These are phyloP conservation scores for Calendula officinalis DNA, from an alignment of 129 eudicot species.

Conservation along the genomic window DNA sequence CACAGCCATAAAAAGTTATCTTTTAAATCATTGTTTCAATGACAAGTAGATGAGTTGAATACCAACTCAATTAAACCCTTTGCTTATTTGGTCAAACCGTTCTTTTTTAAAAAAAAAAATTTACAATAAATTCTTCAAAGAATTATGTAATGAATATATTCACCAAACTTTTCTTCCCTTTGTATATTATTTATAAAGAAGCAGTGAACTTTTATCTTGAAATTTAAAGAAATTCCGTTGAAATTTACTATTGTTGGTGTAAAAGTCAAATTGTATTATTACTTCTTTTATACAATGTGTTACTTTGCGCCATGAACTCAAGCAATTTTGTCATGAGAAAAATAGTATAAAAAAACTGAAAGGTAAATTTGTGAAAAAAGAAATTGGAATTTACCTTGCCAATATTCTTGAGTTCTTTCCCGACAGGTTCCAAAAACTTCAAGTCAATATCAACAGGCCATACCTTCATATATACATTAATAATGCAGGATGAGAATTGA, in stretches of 20 bases:
- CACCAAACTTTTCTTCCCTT: not conserved
- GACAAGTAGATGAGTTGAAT: conserved; percentile 5
- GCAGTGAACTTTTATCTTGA: not conserved
- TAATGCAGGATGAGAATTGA: conserved; percentile 13
- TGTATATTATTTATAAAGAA: not conserved
- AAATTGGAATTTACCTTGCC: conserved; percentile 39
- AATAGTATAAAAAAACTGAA: not conserved
- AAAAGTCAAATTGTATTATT: not conserved
- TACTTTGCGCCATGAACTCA: not conserved
- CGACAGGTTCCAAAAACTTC: conserved; percentile 90
- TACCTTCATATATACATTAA: conserved; percentile 40
- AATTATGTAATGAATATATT: not conserved
- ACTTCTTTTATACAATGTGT: not conserved
- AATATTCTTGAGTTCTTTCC: conserved; percentile 70
- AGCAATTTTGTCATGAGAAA: not conserved
- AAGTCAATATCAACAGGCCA: conserved; percentile 85
- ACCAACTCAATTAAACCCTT: conserved; percentile 8
- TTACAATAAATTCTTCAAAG: not conserved
- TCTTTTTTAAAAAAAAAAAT: too few relatives aligned
- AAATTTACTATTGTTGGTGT: not conserved
- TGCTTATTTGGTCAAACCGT: not conserved
- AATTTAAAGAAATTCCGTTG: not conserved
- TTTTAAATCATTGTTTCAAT: not conserved
- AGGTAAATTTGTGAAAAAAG: not conserved
- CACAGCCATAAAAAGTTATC: not conserved